A percentile compares a stretch with the other conserved stretches of the same genome.
Conservation (phyloP, 768 basidiomycete species). For the Chlorophyllum brunneum region DNA sequence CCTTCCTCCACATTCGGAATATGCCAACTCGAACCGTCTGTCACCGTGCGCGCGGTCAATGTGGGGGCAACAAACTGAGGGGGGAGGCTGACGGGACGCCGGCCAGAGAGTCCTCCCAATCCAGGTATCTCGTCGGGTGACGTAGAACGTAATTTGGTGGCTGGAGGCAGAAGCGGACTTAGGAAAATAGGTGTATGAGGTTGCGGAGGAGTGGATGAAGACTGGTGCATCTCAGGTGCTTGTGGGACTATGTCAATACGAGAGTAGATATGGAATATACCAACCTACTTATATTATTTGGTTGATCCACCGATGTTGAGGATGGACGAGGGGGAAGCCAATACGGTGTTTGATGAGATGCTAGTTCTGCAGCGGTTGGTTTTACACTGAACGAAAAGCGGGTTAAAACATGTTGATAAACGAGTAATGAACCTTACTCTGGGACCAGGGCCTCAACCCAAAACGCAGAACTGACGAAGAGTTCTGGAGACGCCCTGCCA, state of each 20-base stretch:
- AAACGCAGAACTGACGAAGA: neutral
- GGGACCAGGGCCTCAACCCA: neutral
- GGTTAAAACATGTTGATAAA: neutral
- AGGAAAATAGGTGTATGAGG: neutral
- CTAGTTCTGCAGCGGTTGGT: no score
- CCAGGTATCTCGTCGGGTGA: conserved; percentile 10
- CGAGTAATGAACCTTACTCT: neutral
- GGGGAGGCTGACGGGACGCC: neutral
- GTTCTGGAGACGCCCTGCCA: neutral
- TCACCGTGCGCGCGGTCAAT: neutral
- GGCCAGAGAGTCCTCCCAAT: conserved; percentile 5
- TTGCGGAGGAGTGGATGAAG: neutral
- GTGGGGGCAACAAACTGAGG: neutral
- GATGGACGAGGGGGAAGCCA: no score
- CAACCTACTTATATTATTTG: no score
- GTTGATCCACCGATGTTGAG: no score
- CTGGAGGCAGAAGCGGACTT: conserved; percentile 6
- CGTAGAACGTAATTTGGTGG: neutral
- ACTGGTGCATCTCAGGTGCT: neutral
- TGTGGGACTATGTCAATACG: neutral
- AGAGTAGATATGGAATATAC: no score
- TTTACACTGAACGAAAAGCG: no score
- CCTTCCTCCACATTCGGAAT: neutral
- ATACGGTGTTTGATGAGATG: no score
- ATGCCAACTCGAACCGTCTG: conserved; percentile 1